Conservation (phyloP, 208 protist species). For the Acanthamoeba culbertsoni region DNA sequence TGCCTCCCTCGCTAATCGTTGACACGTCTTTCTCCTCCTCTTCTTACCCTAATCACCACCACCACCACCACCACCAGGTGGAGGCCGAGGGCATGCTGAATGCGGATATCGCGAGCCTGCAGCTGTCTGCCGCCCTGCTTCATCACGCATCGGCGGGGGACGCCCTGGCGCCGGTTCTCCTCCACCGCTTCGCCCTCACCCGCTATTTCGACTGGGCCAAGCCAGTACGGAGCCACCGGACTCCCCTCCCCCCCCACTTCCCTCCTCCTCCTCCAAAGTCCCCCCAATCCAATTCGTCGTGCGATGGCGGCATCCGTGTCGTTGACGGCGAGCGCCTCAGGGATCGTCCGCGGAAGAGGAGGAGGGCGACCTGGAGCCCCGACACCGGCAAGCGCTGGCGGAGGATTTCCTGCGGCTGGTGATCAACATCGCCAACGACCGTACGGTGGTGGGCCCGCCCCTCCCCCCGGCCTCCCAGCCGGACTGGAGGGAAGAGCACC, state of each 20-base stretch:
- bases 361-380: not conserved
- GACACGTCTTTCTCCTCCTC: too few species aligned
- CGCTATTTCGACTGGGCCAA: not conserved
- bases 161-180: not conserved
- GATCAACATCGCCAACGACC: constrained; percentile 9
- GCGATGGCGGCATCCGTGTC: not conserved
- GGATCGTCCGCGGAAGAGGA: not conserved
- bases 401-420: not conserved
- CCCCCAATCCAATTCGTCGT: not conserved
- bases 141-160: not conserved
- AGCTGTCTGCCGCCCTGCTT: not conserved
- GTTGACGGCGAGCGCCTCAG: too few species aligned
- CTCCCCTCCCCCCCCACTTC: not conserved
- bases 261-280: not conserved
- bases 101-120: not conserved
- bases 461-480: not conserved
- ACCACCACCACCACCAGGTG: not conserved
- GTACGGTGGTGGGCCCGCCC: not conserved
- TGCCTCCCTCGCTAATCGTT: not conserved
- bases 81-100: not conserved
- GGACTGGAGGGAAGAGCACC: not conserved
- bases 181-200: not conserved
- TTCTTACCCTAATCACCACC: too few species aligned
- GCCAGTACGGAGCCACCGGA: too few species aligned
- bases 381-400: not conserved